Conservation (phyloP, 257 asterid species). For the Plantago major region DNA sequence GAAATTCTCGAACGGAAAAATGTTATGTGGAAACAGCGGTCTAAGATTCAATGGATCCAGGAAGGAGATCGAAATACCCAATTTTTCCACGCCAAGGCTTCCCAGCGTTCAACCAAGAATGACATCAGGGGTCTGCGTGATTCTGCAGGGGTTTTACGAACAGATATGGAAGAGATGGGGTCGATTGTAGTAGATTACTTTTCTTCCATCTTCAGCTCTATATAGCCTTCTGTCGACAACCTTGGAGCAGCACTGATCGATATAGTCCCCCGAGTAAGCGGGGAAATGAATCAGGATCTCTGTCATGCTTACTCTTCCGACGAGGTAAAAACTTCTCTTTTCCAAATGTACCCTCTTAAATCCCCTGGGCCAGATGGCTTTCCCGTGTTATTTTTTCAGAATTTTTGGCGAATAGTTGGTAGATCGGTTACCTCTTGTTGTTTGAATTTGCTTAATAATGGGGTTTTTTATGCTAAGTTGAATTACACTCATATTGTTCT, state of each 20-base stretch:
- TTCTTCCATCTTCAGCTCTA: too few species aligned
- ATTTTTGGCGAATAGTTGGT: background rate
- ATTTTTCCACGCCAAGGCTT: background rate
- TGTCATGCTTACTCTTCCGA: background rate
- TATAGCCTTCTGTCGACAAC: background rate
- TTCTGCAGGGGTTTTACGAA: too few species aligned
- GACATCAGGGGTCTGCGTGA: background rate
- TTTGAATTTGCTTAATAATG: background rate
- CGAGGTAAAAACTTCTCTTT: background rate
- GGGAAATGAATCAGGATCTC: background rate
- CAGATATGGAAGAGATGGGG: background rate
- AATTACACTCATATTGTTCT: too few species aligned
- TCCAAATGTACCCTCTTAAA: background rate
- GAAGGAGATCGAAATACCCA: background rate
- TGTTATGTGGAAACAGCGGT: background rate
- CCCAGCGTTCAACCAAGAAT: too few species aligned
- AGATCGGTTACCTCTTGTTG: background rate
- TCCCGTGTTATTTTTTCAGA: background rate
- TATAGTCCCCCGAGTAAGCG: background rate
- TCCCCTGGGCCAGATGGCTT: background rate
- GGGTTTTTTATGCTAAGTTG: background rate
- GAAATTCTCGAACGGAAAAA: background rate
- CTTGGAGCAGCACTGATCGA: background rate
- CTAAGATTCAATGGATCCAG: background rate
- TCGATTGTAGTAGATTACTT: background rate